Evolutionary conservation across 208 protist genomes (phyloP).

Genomic region (Crithidia acanthocephali): DNA sequence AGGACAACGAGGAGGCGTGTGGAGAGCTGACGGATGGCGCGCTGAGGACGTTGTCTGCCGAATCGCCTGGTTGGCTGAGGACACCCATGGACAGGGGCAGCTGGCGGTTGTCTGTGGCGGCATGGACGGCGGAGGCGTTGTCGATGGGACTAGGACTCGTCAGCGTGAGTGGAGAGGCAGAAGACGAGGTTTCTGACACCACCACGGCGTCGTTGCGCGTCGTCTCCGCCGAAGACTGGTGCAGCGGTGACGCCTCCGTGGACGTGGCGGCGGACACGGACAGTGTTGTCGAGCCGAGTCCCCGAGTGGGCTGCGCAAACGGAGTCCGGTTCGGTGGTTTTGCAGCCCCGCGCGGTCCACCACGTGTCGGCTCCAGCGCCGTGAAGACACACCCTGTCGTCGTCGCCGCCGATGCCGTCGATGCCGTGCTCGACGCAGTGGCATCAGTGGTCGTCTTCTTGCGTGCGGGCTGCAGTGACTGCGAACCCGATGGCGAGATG

Average conservation of each 20-base stretch:
- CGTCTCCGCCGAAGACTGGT: not conserved
- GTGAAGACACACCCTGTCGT: slow-evolving; percentile 11
- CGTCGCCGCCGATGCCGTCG: not conserved
- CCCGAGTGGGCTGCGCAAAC: too few relatives aligned
- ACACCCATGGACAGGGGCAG: not conserved
- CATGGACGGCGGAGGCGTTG: not conserved
- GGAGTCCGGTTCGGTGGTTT: too few relatives aligned
- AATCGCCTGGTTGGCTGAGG: not conserved
- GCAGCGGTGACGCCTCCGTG: not conserved
- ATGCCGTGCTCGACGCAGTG: too few relatives aligned
- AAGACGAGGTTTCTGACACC: not conserved
- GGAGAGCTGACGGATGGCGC: slow-evolving; percentile 4
- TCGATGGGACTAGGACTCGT: not conserved
- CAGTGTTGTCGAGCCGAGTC: not conserved
- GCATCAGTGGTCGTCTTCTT: slow-evolving; percentile 5
- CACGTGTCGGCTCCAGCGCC: slow-evolving; percentile 9
- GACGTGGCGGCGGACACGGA: not conserved
- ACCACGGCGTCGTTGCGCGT: not conserved
- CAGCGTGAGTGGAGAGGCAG: not conserved
- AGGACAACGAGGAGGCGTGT: slow-evolving; percentile 1
- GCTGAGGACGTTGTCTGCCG: not conserved
- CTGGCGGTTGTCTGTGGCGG: not conserved
- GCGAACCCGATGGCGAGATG: not conserved
- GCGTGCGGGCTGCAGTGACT: not conserved
- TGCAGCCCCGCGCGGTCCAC: not conserved